These are phyloP conservation scores for Capsella rubella DNA, from an alignment of 441 rosid genomes.

Conservation along the genomic window DNA sequence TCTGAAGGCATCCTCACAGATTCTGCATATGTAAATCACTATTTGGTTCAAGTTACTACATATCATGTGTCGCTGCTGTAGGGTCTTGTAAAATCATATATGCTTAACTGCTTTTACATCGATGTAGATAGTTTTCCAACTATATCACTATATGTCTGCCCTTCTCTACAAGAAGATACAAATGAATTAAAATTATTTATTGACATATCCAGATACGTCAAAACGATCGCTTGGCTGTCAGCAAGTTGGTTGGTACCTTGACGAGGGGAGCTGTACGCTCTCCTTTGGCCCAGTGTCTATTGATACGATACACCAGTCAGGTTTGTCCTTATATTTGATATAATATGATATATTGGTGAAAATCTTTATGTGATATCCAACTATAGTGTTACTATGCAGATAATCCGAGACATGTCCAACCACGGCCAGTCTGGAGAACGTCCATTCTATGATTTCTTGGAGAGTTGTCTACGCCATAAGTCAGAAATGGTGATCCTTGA, in stretches of 20 bases:
- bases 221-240: constrained; percentile 96
- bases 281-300: constrained; percentile 94
- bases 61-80: constrained; percentile 16
- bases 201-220: constrained; percentile 77
- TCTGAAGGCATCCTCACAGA: neutral
- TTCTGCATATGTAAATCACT: neutral
- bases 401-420: constrained; percentile 82
- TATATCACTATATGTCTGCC: neutral
- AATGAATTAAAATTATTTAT: constrained; percentile 4
- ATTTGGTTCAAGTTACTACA: constrained; percentile 7
- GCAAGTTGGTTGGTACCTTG: constrained; percentile 94
- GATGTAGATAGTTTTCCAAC: constrained; percentile 3
- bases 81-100: neutral
- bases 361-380: constrained; percentile 25
- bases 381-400: constrained; percentile 50
- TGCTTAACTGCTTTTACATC: neutral
- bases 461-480: constrained; percentile 94
- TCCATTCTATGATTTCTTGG: constrained; percentile 96
- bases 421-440: constrained; percentile 87
- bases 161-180: neutral
- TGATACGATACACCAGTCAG: constrained; percentile 97
- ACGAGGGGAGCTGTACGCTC: constrained; percentile 97
- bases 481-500: constrained; percentile 99
- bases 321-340: constrained; percentile 46
- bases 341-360: constrained; percentile 8